Evolutionary conservation across 2,329 filamentous ascomycete species (phyloP), one percentile per base, ranked within the genome.

Genomic region (Verruconis gallopava): DNA sequence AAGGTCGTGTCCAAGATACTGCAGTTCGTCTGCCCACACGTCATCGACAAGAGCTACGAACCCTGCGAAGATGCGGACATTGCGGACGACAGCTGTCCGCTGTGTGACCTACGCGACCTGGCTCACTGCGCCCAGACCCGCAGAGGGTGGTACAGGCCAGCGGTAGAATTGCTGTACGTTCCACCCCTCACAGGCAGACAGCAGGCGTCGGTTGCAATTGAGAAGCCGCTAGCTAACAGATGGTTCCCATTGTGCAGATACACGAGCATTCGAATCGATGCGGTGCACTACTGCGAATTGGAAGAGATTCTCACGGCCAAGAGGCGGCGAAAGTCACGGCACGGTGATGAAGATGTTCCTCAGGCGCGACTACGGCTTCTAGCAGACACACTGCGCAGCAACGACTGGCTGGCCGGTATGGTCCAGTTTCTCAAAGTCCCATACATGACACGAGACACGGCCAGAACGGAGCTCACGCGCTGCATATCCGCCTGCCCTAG

Each of bases 361-460:
- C 74, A 79, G 48, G 73, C 75, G 48, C 79, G 89, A 21, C 71
- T 96, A 39, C 73, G 77, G 52, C 71, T 94, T 43, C 73, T 96
- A 37, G 83, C 81, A 56, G 77, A 85, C 47, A 85, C 86, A 1
- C 75, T 95, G 38, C 77, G 86, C 48, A 82, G 89, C 38, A 80
- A 86, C 47, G 73, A 77, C 17, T 75, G 65, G 37, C 59, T 93
- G 36, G 85, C 80, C 22, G 67, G 72, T 43, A 67, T 76, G 33
- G 84, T 94, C 4, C 66, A 79, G 54, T 86, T 80, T 52, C 69
- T 96, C 53, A 93, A 94, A 66, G 78, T 85, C 45, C 85, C 89
- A 4, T 95, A 94, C 61, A 95, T 95, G 89, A 80, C 89, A 42
- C 78, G 89, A 44, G 85, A 95, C 64, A 83, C 83, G 1, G 82